phyloP scores from a whole-genome alignment of 768 basidiomycete species.

The Xanthoconium purpureum region DNA sequence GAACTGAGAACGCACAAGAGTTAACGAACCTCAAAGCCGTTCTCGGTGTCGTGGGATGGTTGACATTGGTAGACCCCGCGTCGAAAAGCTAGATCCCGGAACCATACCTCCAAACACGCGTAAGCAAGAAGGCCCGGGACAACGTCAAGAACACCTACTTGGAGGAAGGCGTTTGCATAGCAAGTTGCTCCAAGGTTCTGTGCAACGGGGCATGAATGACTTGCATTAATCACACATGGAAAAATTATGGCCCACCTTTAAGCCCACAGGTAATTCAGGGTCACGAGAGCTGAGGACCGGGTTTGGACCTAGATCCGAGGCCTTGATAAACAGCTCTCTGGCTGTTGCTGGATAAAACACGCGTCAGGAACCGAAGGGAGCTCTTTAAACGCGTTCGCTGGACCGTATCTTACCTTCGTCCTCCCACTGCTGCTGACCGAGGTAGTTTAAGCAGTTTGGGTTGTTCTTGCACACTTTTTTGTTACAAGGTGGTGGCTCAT shows the following conservation, averaged over 20 bases:
- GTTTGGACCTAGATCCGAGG: slow-evolving; percentile 50
- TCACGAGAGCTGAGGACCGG: slow-evolving; percentile 52
- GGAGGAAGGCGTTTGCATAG: slow-evolving; percentile 93
- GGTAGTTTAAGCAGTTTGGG: slow-evolving; percentile 83
- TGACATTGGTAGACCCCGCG: slow-evolving; percentile 78
- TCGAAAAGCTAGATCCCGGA: slow-evolving; percentile 78
- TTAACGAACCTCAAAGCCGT: slow-evolving; percentile 39
- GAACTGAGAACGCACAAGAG: background rate
- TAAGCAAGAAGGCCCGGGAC: slow-evolving; percentile 5
- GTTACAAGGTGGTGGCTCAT: slow-evolving; percentile 53
- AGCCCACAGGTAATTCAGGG: slow-evolving; percentile 63
- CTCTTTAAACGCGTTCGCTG: slow-evolving; percentile 10
- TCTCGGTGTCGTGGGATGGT: slow-evolving; percentile 48
- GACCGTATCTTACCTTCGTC: slow-evolving; percentile 48
- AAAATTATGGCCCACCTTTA: slow-evolving; percentile 51
- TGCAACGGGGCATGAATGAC: background rate
- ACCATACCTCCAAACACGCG: slow-evolving; percentile 71
- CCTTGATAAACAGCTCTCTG: slow-evolving; percentile 49
- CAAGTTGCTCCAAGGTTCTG: slow-evolving; percentile 97
- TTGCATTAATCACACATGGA: background rate
- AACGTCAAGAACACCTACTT: slow-evolving; percentile 45
- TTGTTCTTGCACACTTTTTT: slow-evolving; percentile 70
- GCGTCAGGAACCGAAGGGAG: slow-evolving; percentile 4
- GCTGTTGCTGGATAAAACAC: slow-evolving; percentile 43
- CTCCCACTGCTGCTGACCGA: slow-evolving; percentile 84